phyloP scores from a whole-genome alignment of 2,329 filamentous ascomycete species.

The Eutypa lata region DNA sequence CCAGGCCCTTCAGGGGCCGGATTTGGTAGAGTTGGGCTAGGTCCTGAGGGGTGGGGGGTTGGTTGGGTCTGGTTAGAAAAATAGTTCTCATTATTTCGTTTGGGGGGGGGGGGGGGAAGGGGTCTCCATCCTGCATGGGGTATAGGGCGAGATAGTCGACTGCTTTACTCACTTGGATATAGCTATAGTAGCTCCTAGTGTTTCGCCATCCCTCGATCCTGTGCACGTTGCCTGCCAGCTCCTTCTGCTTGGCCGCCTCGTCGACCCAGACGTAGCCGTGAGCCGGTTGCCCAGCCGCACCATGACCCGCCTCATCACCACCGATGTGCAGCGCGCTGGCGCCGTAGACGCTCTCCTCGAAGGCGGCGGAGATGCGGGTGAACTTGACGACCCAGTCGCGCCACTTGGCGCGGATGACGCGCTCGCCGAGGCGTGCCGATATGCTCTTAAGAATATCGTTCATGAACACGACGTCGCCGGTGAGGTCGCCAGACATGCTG shows the following conservation, averaged over 20 bases:
- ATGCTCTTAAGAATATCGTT: conserved; percentile 80
- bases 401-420: conserved; percentile 88
- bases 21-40: conserved; percentile 62
- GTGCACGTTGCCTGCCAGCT: conserved; percentile 87
- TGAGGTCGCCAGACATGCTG: conserved; percentile 56
- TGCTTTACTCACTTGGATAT: conserved; percentile 67
- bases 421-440: conserved; percentile 80
- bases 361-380: conserved; percentile 85
- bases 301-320: conserved; percentile 64
- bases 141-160: no score
- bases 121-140: not conserved
- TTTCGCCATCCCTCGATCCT: conserved; percentile 96
- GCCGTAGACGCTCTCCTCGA: conserved; percentile 94
- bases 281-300: conserved; percentile 48
- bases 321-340: conserved; percentile 86
- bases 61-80: conserved; percentile 24
- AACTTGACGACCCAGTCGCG: conserved; percentile 93
- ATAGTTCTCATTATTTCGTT: no score
- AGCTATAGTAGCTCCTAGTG: conserved; percentile 92
- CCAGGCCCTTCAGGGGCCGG: conserved; percentile 72
- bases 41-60: conserved; percentile 46
- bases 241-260: conserved; percentile 73
- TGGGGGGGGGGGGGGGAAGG: not conserved
- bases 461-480: conserved; percentile 88
- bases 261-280: conserved; percentile 97